Base-by-base conservation (phyloP, 2,329 filamentous ascomycete genomes). In the Plectosphaerella plurivora region DNA sequence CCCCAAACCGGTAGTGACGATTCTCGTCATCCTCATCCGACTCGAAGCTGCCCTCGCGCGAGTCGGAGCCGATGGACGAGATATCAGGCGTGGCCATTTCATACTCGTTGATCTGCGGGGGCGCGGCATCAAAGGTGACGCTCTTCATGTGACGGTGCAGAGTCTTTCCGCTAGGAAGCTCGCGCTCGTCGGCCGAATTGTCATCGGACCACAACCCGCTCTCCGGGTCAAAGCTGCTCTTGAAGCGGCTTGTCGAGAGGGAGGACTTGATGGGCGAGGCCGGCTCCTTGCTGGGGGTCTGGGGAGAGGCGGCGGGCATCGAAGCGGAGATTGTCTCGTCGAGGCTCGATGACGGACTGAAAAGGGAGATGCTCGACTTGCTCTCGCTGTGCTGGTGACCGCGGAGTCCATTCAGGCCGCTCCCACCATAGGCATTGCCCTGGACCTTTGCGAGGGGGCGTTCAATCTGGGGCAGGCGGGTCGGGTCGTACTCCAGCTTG, bases 31-130 rank as follows among this genome's bases (percentile, higher is more conserved):
- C 84, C 12, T 90, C 87, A 33, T 89, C 84, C 0, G 90, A 93
- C 56, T 97, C 92, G 67, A 89, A 97, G 73, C 93, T 97, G 42
- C 91, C 91, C 64, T 97, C 91, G 9, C 93, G 87, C 12, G 93
- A 97, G 60, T 88, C 91, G 47, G 89, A 93, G 24, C 89, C 90
- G 22, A 95, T 79, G 0, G 92, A 96, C 2, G 93, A 97, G n/a
- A 95, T 83, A 65, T 97, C 94, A 11, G 94, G 94, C 2, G 94
- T 99, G 35, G 91, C 89, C 88, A 97, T 92, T 71, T 97, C 94
- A 68, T 97, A 99, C 72, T 99, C 94, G 66, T 97, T 96, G 63
- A 99, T 82, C 66, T 96, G 89, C 22, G 94, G 94, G 20, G 93
- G 93, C 2, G 90, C 91, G 37, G 87, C 88, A 71, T 97, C 91